Base-by-base conservation (phyloP, 2,329 filamentous ascomycete species). In the Ophiostoma sp. region DNA sequence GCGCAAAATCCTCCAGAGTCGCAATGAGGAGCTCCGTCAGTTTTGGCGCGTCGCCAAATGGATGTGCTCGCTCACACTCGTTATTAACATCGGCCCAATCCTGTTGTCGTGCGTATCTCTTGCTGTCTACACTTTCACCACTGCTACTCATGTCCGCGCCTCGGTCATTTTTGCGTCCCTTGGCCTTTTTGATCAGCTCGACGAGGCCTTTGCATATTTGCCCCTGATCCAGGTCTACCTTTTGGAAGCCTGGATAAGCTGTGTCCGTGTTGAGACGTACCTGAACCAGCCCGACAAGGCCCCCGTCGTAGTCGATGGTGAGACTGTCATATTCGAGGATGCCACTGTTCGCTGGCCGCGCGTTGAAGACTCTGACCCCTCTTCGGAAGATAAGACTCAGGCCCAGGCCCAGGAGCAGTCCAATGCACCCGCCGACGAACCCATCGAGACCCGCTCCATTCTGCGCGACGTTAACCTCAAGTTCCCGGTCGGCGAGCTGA, bases 81-180 rank as follows among this genome's bases (percentile, higher is more conserved):
- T 78, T 67, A 73, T 79, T 68, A 78, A 76, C 62, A 70, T 77
- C 31, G 78, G 77, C 0, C 78, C 78, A 0, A 73, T 79, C 15
- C 72, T 80, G 48, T 75, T 80, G 4, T 77, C 77, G 7, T 77
- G 76, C 54, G 75, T 79, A 7, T 75, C 77, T 8, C 74, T 79
- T 41, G 73, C 73, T 11, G 74, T 78, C 15, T 79, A 79, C 67
- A 76, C 77, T 3, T 76, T 76, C 71, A 76, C 77, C 27, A 76
- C 77, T 15, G 73, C 75, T 8, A 75, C 75, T 1, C 72, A 76
- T 64, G 75, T 79, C 41, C 76, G 75, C 33, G 77, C 78, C 6
- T 79, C 78, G 6, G 76, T 79, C 35, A 77, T 79, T 23, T 79
- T 79, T 69, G 77, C 78, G 2, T 76, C 77, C 0, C 76, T 79